These are phyloP conservation scores for Lachnellula subtilissima DNA, from an alignment of 2,329 filamentous ascomycete species.

Conservation along the genomic window DNA sequence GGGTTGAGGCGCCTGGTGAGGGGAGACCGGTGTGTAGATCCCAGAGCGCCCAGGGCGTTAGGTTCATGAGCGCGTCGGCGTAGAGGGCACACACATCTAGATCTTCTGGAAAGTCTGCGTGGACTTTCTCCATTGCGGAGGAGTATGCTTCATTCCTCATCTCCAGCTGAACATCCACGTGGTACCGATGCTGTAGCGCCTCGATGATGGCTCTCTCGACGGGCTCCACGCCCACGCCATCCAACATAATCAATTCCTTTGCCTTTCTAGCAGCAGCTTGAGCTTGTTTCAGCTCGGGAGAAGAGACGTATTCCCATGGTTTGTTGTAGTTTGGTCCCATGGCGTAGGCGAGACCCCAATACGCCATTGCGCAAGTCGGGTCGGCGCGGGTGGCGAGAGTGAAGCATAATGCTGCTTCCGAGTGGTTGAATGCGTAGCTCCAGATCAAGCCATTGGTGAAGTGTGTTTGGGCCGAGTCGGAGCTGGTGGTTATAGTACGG, in stretches of 20 bases:
- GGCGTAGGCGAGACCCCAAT: constrained; percentile 68
- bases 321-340: constrained; percentile 76
- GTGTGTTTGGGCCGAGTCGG: too few relatives aligned
- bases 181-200: constrained; percentile 58
- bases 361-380: constrained; percentile 53
- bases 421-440: constrained; percentile 73
- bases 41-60: constrained; percentile 63
- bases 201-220: constrained; percentile 59
- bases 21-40: constrained; percentile 55
- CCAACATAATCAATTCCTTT: constrained; percentile 22
- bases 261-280: constrained; percentile 44
- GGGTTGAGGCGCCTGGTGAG: constrained; percentile 47
- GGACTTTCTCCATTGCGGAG: constrained; percentile 53
- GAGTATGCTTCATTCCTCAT: constrained; percentile 57
- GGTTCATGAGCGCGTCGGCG: constrained; percentile 61
- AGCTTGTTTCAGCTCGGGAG: constrained; percentile 51
- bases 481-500: too few relatives aligned
- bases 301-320: constrained; percentile 67
- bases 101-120: constrained; percentile 47
- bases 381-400: constrained; percentile 53
- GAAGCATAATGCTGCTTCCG: constrained; percentile 63
- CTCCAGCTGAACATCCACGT: constrained; percentile 43
- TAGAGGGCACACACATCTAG: constrained; percentile 61
- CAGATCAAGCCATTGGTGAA: constrained; percentile 69
- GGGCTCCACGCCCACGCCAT: constrained; percentile 35